These are phyloP conservation scores for Stagonosporopsis rhizophila DNA, from an alignment of 2,329 filamentous ascomycete species.

Conservation along the genomic window DNA sequence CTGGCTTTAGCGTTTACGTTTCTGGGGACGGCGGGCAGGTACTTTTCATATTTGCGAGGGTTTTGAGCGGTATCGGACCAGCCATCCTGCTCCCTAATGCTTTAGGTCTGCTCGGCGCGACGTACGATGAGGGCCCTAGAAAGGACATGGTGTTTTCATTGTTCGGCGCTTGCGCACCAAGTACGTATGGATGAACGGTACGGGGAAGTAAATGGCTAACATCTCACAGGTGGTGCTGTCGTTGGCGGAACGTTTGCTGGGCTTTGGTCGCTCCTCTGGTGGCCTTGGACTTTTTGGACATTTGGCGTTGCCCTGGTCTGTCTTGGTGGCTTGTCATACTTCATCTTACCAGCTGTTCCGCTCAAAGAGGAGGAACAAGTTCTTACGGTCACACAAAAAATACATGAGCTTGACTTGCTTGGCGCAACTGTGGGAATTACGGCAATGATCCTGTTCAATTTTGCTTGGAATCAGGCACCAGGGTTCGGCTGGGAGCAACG, in stretches of 20 bases:
- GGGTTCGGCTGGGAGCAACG: conserved; percentile 65
- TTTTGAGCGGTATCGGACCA: conserved; percentile 62
- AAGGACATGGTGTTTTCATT: conserved; percentile 67
- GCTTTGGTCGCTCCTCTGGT: conserved; percentile 56
- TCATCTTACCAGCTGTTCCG: conserved; percentile 51
- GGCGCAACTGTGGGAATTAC: conserved; percentile 60
- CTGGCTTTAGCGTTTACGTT: conserved; percentile 54
- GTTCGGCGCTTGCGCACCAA: conserved; percentile 59
- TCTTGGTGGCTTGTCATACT: conserved; percentile 47
- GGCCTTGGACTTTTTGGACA: conserved; percentile 61
- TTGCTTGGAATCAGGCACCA: conserved; percentile 71
- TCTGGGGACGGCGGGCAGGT: conserved; percentile 33
- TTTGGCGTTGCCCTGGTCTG: conserved; percentile 50
- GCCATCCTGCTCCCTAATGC: conserved; percentile 70
- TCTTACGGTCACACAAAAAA: conserved; percentile 28
- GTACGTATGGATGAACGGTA: conserved; percentile 8
- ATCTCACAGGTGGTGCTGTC: conserved; percentile 44
- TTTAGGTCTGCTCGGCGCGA: conserved; percentile 66
- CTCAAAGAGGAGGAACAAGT: conserved; percentile 22
- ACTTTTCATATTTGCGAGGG: conserved; percentile 49
- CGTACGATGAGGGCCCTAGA: conserved; percentile 63
- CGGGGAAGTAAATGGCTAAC: conserved; percentile 1
- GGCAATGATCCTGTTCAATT: conserved; percentile 66
- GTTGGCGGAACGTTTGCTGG: conserved; percentile 52
- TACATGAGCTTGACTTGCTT: conserved; percentile 51